Evolutionary conservation across 192 early-diverging fungal genomes (phyloP).

Genomic region (Coemansia sp.): DNA sequence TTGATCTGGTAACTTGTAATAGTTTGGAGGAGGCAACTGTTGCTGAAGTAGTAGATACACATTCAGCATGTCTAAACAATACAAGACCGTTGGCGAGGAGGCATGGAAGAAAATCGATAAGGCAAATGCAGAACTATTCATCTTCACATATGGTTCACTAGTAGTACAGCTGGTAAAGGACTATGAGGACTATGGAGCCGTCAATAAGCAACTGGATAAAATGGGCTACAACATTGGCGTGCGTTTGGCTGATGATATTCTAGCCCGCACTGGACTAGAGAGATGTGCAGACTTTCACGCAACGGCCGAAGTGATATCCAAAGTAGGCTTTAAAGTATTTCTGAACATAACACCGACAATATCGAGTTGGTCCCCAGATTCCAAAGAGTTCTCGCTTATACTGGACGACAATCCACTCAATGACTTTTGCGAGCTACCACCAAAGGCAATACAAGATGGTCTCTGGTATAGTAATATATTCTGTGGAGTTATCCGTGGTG

Average conservation of each 20-base stretch:
- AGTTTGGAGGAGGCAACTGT: not conserved
- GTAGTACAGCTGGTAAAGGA: slow-evolving; percentile 94
- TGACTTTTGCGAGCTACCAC: slow-evolving; percentile 97
- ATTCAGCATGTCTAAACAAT: slow-evolving; percentile 60
- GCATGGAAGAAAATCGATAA: slow-evolving; percentile 97
- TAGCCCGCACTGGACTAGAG: slow-evolving; percentile 69
- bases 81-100: slow-evolving; percentile 86
- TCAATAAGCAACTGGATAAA: slow-evolving; percentile 97
- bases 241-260: slow-evolving; percentile 92
- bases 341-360: slow-evolving; percentile 86
- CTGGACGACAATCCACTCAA: slow-evolving; percentile 96
- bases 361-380: slow-evolving; percentile 77
- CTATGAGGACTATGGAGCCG: slow-evolving; percentile 85
- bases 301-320: slow-evolving; percentile 93
- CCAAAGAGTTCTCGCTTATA: slow-evolving; percentile 88
- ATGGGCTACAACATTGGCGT: slow-evolving; percentile 99
- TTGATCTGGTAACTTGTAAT: not conserved
- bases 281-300: slow-evolving; percentile 82
- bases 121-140: slow-evolving; percentile 95
- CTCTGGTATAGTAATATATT: slow-evolving; percentile 97
- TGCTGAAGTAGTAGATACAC: not conserved
- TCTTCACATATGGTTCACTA: slow-evolving; percentile 95
- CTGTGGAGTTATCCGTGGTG: slow-evolving; percentile 91
- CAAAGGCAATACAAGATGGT: slow-evolving; percentile 66
- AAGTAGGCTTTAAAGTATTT: slow-evolving; percentile 97